Evolutionary conservation across 2,329 filamentous ascomycete species (phyloP), one percentile per base, ranked within the genome.

Genomic region (Penicillium sp.): DNA sequence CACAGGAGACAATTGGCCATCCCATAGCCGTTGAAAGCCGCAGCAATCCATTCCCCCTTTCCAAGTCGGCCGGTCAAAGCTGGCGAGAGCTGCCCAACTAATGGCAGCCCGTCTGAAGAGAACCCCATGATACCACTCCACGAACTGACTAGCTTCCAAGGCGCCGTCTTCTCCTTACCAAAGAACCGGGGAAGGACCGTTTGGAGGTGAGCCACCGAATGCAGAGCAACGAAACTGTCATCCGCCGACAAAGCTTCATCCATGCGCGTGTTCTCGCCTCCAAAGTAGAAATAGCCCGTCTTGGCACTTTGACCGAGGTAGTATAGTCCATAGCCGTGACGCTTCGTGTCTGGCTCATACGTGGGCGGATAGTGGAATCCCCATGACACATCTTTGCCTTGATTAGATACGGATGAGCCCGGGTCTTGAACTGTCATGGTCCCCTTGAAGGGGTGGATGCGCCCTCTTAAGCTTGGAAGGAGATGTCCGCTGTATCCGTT

Each of bases 11-110:
- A 88, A 81, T 83, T 87, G 81, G 54, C 76, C 87, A 89, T 89
- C 0, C 87, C 86, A 71, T 89, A 85, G 1, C 88, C 88, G 70
- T 88, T 86, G 65, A 89, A 89, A 10, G 84, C 81, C 2, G 83
- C 85, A n/a, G 79, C 81, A 2, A 87, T 75, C 82, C 84, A 90
- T 58, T 74, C 72, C 15, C 67, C 66, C 1, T 60, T 49, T 1
- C 68, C 64, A 7, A 34, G 31, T 8, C 68, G 54, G 5, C 58
- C 63, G 5, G 42, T 88, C 61, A 14, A 78, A 73, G 45, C 70
- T 54, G 56, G 72, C 1, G 80, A 79, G 55, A 80, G 76, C 1
- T 72, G 67, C 0, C 86, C 86, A 49, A 89, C 78, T 59, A 82
- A 75, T 0, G 83, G 83, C 28, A 79, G 64, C 0, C 78, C 80